phyloP scores from a whole-genome alignment of 805 yeast genomes.

The Kodamaea laetipori region DNA sequence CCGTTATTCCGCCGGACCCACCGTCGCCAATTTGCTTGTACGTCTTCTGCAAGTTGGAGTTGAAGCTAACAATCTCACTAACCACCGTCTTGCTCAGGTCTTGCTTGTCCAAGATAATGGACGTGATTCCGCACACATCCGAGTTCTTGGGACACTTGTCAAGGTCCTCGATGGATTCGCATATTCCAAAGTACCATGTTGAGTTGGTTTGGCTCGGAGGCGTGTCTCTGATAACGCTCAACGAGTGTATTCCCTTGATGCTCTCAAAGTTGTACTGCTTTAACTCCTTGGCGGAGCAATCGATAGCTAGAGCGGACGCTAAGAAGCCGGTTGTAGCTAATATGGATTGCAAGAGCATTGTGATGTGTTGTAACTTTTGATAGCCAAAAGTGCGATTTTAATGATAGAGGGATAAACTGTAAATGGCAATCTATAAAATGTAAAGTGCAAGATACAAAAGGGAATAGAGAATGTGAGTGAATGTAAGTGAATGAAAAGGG shows the following conservation, averaged over 20 bases:
- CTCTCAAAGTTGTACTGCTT: constrained; percentile 43
- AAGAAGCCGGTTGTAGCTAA: constrained; percentile 8
- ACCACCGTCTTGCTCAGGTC: constrained; percentile 40
- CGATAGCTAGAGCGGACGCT: constrained; percentile 25
- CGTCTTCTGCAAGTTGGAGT: constrained; percentile 40
- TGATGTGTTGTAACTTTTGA: not conserved
- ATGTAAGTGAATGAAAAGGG: too few relatives aligned
- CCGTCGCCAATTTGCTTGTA: constrained; percentile 30
- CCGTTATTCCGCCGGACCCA: constrained; percentile 29
- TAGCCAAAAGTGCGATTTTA: not conserved
- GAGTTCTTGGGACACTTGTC: constrained; percentile 68
- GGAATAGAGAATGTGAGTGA: too few relatives aligned
- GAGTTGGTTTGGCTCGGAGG: constrained; percentile 75
- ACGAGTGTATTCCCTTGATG: constrained; percentile 52
- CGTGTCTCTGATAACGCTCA: constrained; percentile 48
- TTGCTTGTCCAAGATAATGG: constrained; percentile 50
- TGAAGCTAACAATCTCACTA: constrained; percentile 65
- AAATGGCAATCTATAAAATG: too few relatives aligned
- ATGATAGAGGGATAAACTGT: not conserved
- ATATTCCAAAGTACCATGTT: constrained; percentile 73
- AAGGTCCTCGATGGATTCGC: constrained; percentile 51
- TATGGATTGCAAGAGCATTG: not conserved
- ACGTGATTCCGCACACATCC: constrained; percentile 76
- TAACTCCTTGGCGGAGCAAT: constrained; percentile 40
- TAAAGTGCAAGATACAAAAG: too few relatives aligned